Base-by-base conservation (phyloP, 306 rosid genomes). In the Inga laurina region DNA sequence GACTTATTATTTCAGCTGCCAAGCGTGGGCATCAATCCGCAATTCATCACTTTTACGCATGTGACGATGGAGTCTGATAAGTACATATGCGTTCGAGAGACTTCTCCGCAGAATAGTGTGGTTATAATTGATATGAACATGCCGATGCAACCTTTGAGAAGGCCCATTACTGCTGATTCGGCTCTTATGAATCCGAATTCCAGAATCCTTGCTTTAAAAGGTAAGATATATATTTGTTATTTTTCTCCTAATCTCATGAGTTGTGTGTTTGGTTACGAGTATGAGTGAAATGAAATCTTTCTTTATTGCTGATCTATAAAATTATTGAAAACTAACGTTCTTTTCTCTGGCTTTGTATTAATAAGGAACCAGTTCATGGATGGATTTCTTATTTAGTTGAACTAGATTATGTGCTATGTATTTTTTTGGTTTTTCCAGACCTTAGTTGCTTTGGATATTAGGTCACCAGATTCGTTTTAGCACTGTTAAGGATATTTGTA, bases 31-130 rank as follows among this genome's bases (percentile, higher is more conserved):
- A 93, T 95, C 86, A 93, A 85, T 87, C 88, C 92, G 3, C 98
- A 95, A 64, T 93, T 93, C 91, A 95, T 95, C 74, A 95, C 97
- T 14, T 95, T 95, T 81, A 95, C 97, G 18, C 98, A 95, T 84
- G 97, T 95, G 78, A 95, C 98, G n/a, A 93, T 95, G 98, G 98
- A 95, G 82, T 95, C 98, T 0, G 98, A 95, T 61, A 95, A 95
- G 90, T 95, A 92, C 81, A 95, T 95, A 76, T 95, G 98, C 54
- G 97, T 95, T 75, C 87, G 98, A 22, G 98, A 95, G 82, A 95
- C 98, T 0, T 1, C 98, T 35, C 98, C 98, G 0, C 97, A 92
- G 88, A 95, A 93, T 76, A 95, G 98, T 57, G 93, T 95, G 67
- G 98, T 95, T 62, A 95, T 95, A 39, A 78, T 95, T 54, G 98